Conservation (phyloP, 139 green algal species). For the Chlamydomonas incerta region DNA sequence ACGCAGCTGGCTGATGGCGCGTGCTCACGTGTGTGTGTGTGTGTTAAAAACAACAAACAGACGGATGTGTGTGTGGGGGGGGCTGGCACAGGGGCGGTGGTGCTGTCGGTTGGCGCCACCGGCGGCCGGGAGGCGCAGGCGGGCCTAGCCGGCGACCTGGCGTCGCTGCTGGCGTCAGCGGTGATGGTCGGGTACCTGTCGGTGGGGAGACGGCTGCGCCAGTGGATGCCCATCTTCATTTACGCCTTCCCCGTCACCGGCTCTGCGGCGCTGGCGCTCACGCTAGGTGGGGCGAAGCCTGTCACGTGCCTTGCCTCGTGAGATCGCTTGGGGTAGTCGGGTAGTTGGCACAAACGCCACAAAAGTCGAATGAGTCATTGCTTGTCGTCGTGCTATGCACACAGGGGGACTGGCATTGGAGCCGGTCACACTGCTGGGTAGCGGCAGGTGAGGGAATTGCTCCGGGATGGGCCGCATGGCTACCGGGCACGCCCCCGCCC, state of each 20-base stretch:
- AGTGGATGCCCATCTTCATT: conserved; percentile 84
- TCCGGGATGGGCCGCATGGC: not conserved
- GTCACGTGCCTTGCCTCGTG: no score
- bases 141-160: conserved; percentile 73
- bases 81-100: conserved; percentile 44
- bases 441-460: not conserved
- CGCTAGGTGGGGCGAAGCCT: not conserved
- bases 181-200: conserved; percentile 73
- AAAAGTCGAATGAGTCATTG: no score
- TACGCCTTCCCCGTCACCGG: conserved; percentile 80
- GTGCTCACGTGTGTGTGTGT: no score
- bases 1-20: no score
- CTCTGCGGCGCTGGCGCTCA: conserved; percentile 32
- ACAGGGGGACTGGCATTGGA: conserved; percentile 39
- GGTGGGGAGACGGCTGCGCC: conserved; percentile 40
- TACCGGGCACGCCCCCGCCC: no score
- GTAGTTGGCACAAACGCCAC: no score
- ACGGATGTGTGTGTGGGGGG: no score
- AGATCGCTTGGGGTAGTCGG: no score
- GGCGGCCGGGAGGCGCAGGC: conserved; percentile 40
- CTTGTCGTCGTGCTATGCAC: not conserved
- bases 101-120: conserved; percentile 58
- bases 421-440: conserved; percentile 21
- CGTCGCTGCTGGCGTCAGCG: conserved; percentile 62
- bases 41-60: no score